Percentiles rank a stretch among this genome's conserved stretches.
Conservation (phyloP, 2,329 filamentous ascomycete species). For the Pseudogymnoascus sp. region DNA sequence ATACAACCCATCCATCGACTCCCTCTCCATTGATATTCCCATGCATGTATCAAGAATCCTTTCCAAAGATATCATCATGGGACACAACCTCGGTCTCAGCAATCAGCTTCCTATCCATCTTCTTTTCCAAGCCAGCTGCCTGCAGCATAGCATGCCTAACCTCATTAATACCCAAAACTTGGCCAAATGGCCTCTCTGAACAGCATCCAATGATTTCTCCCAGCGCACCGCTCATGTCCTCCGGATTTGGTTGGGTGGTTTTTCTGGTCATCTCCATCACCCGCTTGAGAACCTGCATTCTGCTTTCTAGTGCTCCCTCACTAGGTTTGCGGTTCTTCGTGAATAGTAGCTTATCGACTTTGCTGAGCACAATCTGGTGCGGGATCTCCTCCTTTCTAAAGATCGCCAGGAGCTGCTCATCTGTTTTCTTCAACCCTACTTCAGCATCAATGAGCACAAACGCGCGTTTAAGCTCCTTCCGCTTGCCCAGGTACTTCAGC, state of each 20-base stretch:
- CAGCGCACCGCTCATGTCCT: constrained; percentile 36
- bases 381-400: constrained; percentile 50
- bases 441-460: constrained; percentile 59
- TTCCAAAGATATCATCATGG: constrained; percentile 21
- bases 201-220: constrained; percentile 57
- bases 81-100: constrained; percentile 26
- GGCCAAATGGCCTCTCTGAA: constrained; percentile 41
- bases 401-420: constrained; percentile 48
- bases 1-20: background rate
- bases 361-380: constrained; percentile 60
- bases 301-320: constrained; percentile 26
- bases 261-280: constrained; percentile 34
- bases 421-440: constrained; percentile 56
- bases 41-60: background rate
- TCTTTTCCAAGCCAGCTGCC: constrained; percentile 49
- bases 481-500: constrained; percentile 56
- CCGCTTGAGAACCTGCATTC: constrained; percentile 32
- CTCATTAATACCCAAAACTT: constrained; percentile 52
- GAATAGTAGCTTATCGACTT: constrained; percentile 51
- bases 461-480: constrained; percentile 51
- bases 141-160: constrained; percentile 57
- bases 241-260: constrained; percentile 35
- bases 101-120: constrained; percentile 33
- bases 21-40: background rate
- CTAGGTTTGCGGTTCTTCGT: constrained; percentile 28